A percentile compares a stretch with the other conserved stretches of the same genome.
Conservation (phyloP, 2,329 filamentous ascomycete genomes). For the Venturia carpophila region DNA sequence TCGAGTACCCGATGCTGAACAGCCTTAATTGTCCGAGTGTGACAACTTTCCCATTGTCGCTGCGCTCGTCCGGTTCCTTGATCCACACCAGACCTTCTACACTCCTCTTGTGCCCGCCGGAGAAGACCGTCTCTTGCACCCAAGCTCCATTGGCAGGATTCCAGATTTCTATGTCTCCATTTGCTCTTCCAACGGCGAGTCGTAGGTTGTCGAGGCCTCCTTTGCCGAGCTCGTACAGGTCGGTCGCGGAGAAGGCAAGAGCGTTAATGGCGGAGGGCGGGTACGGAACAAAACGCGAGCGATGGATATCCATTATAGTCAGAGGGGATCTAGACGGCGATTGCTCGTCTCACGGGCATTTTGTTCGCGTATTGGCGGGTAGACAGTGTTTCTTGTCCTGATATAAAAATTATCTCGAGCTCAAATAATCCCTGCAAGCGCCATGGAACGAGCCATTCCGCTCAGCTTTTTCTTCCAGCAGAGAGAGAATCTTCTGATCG, state of each 20-base stretch:
- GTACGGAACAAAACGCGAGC: slow-evolving; percentile 91
- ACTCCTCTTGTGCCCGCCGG: slow-evolving; percentile 74
- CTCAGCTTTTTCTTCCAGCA: background rate
- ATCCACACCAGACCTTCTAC: slow-evolving; percentile 91
- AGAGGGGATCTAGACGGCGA: background rate
- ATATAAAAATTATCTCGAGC: slow-evolving; percentile 6
- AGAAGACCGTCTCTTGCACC: slow-evolving; percentile 82
- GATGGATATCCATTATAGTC: slow-evolving; percentile 79
- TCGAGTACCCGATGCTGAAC: slow-evolving; percentile 94
- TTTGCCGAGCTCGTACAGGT: slow-evolving; percentile 38
- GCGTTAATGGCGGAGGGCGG: slow-evolving; percentile 89
- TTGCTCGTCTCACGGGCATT: background rate
- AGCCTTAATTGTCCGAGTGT: slow-evolving; percentile 55
- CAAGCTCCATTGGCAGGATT: slow-evolving; percentile 75
- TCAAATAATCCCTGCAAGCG: background rate
- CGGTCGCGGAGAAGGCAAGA: slow-evolving; percentile 72
- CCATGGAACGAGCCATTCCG: background rate
- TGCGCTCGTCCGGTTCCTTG: slow-evolving; percentile 50
- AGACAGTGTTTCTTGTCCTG: background rate
- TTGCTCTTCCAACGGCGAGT: slow-evolving; percentile 82
- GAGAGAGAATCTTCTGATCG: background rate
- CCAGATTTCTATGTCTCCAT: slow-evolving; percentile 98
- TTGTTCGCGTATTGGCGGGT: background rate
- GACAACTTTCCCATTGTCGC: slow-evolving; percentile 32
- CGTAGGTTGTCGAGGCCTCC: slow-evolving; percentile 51